Evolutionary conservation across 1,284 basidiomycete genomes (phyloP).

Genomic region (Ustanciosporium gigantosporum): DNA sequence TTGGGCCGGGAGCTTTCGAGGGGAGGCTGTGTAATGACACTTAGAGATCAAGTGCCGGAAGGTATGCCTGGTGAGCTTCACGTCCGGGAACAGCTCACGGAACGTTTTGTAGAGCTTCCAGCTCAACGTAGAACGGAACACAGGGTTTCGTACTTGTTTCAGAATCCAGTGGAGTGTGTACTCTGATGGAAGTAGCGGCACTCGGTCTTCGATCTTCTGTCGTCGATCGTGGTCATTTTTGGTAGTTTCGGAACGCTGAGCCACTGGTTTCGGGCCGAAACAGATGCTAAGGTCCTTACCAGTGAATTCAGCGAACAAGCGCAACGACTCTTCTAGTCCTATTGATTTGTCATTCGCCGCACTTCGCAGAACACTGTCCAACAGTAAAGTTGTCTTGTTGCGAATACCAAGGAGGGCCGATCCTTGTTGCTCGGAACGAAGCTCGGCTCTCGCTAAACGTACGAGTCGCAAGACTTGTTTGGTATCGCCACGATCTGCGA

Average conservation of each 20-base stretch:
- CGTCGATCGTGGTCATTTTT: background rate
- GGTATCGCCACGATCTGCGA: constrained; percentile 13
- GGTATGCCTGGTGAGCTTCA: too few species aligned
- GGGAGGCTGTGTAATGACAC: too few species aligned
- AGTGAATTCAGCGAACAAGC: background rate
- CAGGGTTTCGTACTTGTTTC: background rate
- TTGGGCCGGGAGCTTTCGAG: too few species aligned
- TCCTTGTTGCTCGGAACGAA: too few species aligned
- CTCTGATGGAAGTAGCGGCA: background rate
- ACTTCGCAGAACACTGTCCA: too few species aligned
- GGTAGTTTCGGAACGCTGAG: background rate
- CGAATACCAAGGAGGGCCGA: too few species aligned
- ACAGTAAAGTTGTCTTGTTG: too few species aligned
- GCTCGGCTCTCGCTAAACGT: constrained; percentile 6
- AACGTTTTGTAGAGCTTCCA: background rate
- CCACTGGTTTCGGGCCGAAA: background rate
- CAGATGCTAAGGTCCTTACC: background rate
- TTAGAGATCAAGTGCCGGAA: too few species aligned
- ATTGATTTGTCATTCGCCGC: too few species aligned
- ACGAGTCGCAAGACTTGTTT: constrained; percentile 9
- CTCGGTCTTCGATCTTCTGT: background rate
- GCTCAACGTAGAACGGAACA: background rate
- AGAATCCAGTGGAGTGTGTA: background rate
- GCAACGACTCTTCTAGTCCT: background rate
- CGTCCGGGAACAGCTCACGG: background rate